Base-by-base conservation (phyloP, 1,139 yeast genomes). In the Blastobotrys petasosporus region DNA sequence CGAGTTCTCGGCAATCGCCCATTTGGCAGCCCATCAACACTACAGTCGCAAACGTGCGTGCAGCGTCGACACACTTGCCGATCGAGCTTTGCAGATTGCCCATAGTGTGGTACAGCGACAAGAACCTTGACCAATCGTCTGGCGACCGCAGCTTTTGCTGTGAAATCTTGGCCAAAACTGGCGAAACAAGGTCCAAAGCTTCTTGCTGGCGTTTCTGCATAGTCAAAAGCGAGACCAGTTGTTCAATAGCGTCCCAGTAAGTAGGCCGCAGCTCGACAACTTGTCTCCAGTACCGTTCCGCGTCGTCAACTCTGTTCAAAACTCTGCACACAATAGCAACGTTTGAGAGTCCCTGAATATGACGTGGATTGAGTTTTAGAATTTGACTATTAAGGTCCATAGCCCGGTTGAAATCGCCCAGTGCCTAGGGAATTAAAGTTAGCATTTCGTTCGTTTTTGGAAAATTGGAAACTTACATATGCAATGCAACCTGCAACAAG, bases 221-320 rank as follows among this genome's bases (percentile, higher is more conserved):
- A 32, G 53, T 51, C 32, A 54, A 46, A 3, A 57, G 44, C 7
- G 56, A 45, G 12, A 54, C 50, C 17, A 60, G 37, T 36, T 59
- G 63, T 15, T 58, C 61, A 15, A 60, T 54, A 1, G 63, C 63
- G 38, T 59, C 61, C 55, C 57, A 58, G 45, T 58, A 54, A 11
- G 51, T 37, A 9, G 61, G 60, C 3, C 54, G 46, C 5, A 51
- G 44, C 11, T 42, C 41, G 2, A 60, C 45, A 1, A 60, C 57
- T 30, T 49, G 43, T 8, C 45, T 32, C 60, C 60, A 58, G 46
- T 49, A 53, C 9, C 42, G 44, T 30, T 56, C 60, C 1, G 59
- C 58, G 4, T 51, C 49, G 4, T 47, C 36, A 8, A 40, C 39
- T 16, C 47, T 51, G 17, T 47, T 51, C 12, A 49, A 46, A 1